Percentiles rank a stretch among this genome's conserved stretches.
Evolutionary conservation across 768 basidiomycete species (phyloP).

Genomic region (Termitomyces sp.): DNA sequence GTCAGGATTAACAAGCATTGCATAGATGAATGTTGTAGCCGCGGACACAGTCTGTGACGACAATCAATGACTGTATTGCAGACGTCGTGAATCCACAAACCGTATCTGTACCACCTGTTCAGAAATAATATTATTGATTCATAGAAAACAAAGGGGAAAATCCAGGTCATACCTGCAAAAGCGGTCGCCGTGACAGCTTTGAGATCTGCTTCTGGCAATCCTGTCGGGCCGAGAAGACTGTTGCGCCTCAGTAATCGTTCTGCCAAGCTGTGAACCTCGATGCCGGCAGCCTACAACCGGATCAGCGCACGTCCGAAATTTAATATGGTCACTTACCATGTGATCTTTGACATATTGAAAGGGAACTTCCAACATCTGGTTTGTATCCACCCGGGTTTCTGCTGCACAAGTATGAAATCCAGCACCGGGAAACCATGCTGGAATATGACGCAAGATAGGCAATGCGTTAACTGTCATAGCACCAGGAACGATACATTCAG

Average conservation of each 20-base stretch:
- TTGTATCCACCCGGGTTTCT: constrained; percentile 1
- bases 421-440: too few species aligned
- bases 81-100: background rate
- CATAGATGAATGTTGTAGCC: constrained; percentile 11
- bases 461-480: too few species aligned
- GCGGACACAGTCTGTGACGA: background rate
- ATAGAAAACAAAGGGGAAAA: background rate
- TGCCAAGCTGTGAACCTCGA: constrained; percentile 2
- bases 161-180: background rate
- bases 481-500: too few species aligned
- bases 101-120: background rate
- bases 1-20: constrained; percentile 16
- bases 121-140: background rate
- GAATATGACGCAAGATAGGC: too few species aligned
- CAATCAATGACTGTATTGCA: background rate
- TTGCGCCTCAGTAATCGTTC: constrained; percentile 4
- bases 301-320: background rate
- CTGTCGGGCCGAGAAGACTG: background rate
- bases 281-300: constrained; percentile 1
- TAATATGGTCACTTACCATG: background rate
- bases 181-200: constrained; percentile 1
- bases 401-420: constrained; percentile 11
- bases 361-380: constrained; percentile 10
- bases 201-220: constrained; percentile 6
- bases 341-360: constrained; percentile 12